Conservation (phyloP, 257 asterid species). For the Solanum rostratum region DNA sequence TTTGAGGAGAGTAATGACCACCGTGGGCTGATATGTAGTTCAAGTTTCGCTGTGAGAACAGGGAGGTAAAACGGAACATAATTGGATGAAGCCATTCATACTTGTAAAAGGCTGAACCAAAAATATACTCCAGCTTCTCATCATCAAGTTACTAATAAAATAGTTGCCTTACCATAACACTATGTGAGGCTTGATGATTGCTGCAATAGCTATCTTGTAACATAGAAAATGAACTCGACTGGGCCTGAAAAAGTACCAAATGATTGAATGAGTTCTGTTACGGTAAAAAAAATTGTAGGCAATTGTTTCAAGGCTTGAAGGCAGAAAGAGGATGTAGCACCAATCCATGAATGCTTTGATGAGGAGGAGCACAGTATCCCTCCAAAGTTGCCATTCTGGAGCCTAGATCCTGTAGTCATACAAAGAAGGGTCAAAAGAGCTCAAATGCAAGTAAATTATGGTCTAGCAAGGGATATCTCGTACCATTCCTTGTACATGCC, state of each 20-base stretch:
- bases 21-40: slow-evolving; percentile 6
- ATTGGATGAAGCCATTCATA: not conserved
- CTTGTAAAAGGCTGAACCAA: not conserved
- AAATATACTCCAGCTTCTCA: not conserved
- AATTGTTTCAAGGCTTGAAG: not conserved
- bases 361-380: slow-evolving; percentile 13
- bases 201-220: slow-evolving; percentile 21
- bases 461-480: not conserved
- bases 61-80: not conserved
- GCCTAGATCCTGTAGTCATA: slow-evolving; percentile 12
- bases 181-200: slow-evolving; percentile 18
- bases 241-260: slow-evolving; percentile 13
- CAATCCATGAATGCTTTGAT: slow-evolving; percentile 19
- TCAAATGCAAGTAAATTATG: not conserved
- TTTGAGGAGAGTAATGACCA: slow-evolving; percentile 12
- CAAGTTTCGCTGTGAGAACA: slow-evolving; percentile 12
- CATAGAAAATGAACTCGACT: slow-evolving; percentile 17
- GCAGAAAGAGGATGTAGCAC: not conserved
- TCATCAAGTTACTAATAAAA: not conserved
- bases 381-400: slow-evolving; percentile 8
- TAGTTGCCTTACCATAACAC: slow-evolving; percentile 18
- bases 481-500: slow-evolving; percentile 24
- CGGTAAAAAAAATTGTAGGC: not conserved
- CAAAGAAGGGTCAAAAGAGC: not conserved
- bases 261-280: not conserved